These are phyloP conservation scores for Gymnopus androsaceus DNA, from an alignment of 1,284 basidiomycete species.

Conservation along the genomic window DNA sequence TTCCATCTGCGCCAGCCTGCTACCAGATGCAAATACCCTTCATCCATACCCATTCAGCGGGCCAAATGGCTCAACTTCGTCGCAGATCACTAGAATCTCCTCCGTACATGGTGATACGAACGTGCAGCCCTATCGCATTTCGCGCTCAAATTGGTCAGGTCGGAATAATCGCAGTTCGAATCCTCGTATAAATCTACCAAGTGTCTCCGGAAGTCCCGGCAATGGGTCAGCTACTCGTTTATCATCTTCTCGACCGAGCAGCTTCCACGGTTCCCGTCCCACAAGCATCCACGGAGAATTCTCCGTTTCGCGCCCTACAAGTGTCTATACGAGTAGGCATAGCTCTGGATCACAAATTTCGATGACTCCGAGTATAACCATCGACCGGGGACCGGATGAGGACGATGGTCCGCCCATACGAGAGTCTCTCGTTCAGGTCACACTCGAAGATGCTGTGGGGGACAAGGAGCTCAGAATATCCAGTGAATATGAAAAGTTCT, in stretches of 20 bases:
- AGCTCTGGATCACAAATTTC: not conserved
- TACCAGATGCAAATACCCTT: constrained; percentile 1
- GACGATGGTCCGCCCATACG: too few species aligned
- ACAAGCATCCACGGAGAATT: not conserved
- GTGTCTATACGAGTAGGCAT: not conserved
- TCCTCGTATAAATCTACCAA: constrained; percentile 9
- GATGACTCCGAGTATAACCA: constrained; percentile 1
- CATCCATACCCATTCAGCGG: constrained; percentile 8
- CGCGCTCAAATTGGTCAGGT: not conserved
- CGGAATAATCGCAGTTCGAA: not conserved
- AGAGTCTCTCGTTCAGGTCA: constrained; percentile 8
- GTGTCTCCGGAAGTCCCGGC: not conserved
- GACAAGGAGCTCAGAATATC: not conserved
- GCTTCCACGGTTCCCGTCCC: not conserved
- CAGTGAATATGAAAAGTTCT: constrained; percentile 5
- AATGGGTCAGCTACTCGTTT: not conserved
- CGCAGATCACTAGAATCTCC: not conserved
- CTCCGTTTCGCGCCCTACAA: constrained; percentile 1
- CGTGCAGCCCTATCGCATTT: not conserved
- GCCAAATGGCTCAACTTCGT: constrained; percentile 5
- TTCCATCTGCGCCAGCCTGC: constrained; percentile 4
- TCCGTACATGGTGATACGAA: not conserved
- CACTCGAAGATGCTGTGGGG: not conserved
- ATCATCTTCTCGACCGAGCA: constrained; percentile 5
- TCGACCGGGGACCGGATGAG: not conserved